phyloP scores from a whole-genome alignment of 495 filamentous ascomycete species.

The Opeltia flavorubescens region DNA sequence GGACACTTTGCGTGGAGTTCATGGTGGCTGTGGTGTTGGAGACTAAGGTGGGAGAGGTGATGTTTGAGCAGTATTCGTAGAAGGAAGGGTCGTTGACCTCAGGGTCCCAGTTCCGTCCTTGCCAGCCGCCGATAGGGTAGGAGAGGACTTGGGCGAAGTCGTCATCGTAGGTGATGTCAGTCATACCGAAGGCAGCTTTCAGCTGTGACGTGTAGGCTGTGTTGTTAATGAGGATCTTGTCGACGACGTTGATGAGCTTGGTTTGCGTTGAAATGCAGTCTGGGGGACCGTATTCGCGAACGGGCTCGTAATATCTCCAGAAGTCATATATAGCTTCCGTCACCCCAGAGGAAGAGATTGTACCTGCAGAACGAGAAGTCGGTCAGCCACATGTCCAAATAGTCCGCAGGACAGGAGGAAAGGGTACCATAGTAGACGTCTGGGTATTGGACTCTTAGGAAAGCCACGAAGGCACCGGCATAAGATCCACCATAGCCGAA shows the following conservation, averaged over 20 bases:
- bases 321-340: slow-evolving; percentile 58
- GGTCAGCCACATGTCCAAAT: background rate
- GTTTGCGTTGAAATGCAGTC: slow-evolving; percentile 42
- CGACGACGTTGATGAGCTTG: slow-evolving; percentile 45
- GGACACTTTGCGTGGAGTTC: slow-evolving; percentile 23
- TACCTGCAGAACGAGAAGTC: slow-evolving; percentile 19
- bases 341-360: slow-evolving; percentile 58
- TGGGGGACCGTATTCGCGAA: slow-evolving; percentile 39
- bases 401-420: background rate
- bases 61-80: slow-evolving; percentile 42
- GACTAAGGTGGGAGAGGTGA: slow-evolving; percentile 30
- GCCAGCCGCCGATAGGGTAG: slow-evolving; percentile 38
- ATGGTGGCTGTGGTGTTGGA: slow-evolving; percentile 27
- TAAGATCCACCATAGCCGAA: slow-evolving; percentile 66
- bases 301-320: slow-evolving; percentile 57
- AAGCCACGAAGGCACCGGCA: slow-evolving; percentile 56
- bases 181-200: slow-evolving; percentile 44
- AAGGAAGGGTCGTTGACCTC: slow-evolving; percentile 37
- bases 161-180: slow-evolving; percentile 38
- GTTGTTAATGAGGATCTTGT: slow-evolving; percentile 46
- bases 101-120: slow-evolving; percentile 59
- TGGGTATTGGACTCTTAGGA: slow-evolving; percentile 54
- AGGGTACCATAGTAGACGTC: slow-evolving; percentile 45
- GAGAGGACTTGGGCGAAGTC: slow-evolving; percentile 48
- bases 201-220: slow-evolving; percentile 33